A percentile compares a stretch with the other conserved stretches of the same genome.
phyloP scores from a whole-genome alignment of 805 yeast species.

The Kodamaea sagamina region DNA sequence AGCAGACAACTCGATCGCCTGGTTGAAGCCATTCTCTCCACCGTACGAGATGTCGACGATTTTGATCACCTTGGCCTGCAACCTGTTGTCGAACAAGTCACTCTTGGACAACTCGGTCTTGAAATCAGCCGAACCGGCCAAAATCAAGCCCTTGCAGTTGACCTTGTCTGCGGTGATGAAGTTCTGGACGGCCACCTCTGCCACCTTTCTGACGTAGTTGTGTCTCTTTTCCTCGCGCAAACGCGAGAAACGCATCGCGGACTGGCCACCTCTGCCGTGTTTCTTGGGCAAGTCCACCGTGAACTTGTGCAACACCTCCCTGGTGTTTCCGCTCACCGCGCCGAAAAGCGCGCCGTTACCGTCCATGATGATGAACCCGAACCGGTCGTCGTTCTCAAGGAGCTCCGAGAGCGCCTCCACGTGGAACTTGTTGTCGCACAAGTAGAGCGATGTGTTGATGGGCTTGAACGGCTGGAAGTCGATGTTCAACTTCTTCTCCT shows the following conservation, averaged over 20 bases:
- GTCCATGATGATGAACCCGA: slow-evolving; percentile 98
- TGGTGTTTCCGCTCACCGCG: slow-evolving; percentile 91
- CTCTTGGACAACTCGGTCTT: slow-evolving; percentile 91
- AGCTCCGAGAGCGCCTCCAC: slow-evolving; percentile 95
- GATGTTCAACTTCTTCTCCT: slow-evolving; percentile 92
- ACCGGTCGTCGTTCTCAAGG: slow-evolving; percentile 91
- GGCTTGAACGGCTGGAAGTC: slow-evolving; percentile 99
- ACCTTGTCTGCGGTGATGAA: slow-evolving; percentile 94
- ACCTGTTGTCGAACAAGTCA: slow-evolving; percentile 89
- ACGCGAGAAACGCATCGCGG: slow-evolving; percentile 98
- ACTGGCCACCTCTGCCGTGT: slow-evolving; percentile 99
- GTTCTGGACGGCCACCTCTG: slow-evolving; percentile 97
- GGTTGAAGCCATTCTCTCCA: slow-evolving; percentile 99
- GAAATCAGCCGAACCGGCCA: slow-evolving; percentile 99
- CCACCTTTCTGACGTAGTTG: slow-evolving; percentile 96
- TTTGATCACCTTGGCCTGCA: slow-evolving; percentile 82
- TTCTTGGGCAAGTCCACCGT: slow-evolving; percentile 96
- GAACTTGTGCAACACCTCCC: slow-evolving; percentile 94
- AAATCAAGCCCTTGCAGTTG: slow-evolving; percentile 88
- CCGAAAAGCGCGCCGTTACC: slow-evolving; percentile 99
- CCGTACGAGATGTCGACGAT: slow-evolving; percentile 98
- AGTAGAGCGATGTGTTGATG: slow-evolving; percentile 89
- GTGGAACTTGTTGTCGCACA: slow-evolving; percentile 98
- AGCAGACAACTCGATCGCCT: slow-evolving; percentile 96
- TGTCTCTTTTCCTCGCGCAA: slow-evolving; percentile 99